Percentiles rank a stretch among this genome's conserved stretches.
Conservation (phyloP, 2,329 filamentous ascomycete genomes). For the Dichotomopilus funicola region DNA sequence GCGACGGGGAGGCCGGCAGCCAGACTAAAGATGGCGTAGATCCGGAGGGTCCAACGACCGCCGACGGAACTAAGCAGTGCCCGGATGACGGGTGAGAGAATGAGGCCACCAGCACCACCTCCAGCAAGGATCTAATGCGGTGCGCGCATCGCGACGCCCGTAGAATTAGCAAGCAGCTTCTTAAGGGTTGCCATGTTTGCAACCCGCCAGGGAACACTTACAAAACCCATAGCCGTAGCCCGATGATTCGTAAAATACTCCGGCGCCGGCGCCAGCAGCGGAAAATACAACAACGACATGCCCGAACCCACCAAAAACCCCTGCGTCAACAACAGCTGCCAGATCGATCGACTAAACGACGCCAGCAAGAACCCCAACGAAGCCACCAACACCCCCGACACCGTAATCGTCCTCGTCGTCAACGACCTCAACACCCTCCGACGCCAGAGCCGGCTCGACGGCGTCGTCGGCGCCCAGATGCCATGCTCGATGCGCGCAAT, state of each 20-base stretch:
- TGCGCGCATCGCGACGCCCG: neutral
- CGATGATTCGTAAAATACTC: constrained; percentile 44
- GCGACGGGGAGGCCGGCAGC: constrained; percentile 35
- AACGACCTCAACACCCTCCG: constrained; percentile 24
- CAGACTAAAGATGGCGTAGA: constrained; percentile 33
- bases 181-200: neutral
- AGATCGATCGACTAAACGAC: constrained; percentile 30
- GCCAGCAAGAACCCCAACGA: constrained; percentile 38
- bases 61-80: constrained; percentile 37
- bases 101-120: constrained; percentile 37
- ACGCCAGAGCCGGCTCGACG: constrained; percentile 20
- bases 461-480: constrained; percentile 20
- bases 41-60: constrained; percentile 38
- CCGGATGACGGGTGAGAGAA: constrained; percentile 35
- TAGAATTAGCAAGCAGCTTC: neutral
- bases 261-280: constrained; percentile 39
- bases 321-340: constrained; percentile 39
- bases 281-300: constrained; percentile 39
- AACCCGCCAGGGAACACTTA: constrained; percentile 20
- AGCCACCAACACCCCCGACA: constrained; percentile 36
- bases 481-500: constrained; percentile 37
- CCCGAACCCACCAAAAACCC: constrained; percentile 38
- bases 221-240: constrained; percentile 40
- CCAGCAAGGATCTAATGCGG: constrained; percentile 32
- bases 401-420: constrained; percentile 33